These are phyloP conservation scores for Penicillium sp. DNA, from an alignment of 2,329 filamentous ascomycete genomes.

Conservation along the genomic window DNA sequence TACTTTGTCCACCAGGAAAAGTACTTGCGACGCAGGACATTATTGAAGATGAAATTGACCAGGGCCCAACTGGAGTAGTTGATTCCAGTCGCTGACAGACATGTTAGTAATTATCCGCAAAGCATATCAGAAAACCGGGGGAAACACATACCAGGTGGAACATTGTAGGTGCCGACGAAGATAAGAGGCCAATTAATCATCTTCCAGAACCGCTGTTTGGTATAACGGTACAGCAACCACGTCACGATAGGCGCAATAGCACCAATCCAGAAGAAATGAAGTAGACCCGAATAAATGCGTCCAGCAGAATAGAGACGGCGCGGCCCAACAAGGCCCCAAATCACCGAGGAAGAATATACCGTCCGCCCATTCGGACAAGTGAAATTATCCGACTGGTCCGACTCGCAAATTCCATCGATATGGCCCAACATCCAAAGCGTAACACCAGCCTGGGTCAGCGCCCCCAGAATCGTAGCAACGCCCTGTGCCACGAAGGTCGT, in stretches of 20 bases:
- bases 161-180: conserved; percentile 34
- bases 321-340: conserved; percentile 60
- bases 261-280: conserved; percentile 60
- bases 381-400: conserved; percentile 51
- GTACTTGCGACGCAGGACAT: conserved; percentile 60
- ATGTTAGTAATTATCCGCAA: conserved; percentile 6
- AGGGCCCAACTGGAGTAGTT: conserved; percentile 42
- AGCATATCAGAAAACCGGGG: too few relatives aligned
- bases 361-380: conserved; percentile 55
- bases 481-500: conserved; percentile 56
- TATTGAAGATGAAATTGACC: conserved; percentile 74
- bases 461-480: conserved; percentile 53
- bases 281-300: conserved; percentile 51
- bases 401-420: conserved; percentile 48
- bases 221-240: conserved; percentile 31
- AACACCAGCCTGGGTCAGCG: conserved; percentile 48
- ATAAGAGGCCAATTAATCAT: conserved; percentile 38
- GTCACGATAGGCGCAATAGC: conserved; percentile 31
- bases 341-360: conserved; percentile 54
- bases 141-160: conserved; percentile 27
- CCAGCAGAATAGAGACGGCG: conserved; percentile 53
- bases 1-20: conserved; percentile 52
- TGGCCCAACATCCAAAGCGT: conserved; percentile 45
- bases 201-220: conserved; percentile 40
- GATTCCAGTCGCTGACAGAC: conserved; percentile 35